Conservation (phyloP, 164 flowering plant species). For the Akebia trifoliata region DNA sequence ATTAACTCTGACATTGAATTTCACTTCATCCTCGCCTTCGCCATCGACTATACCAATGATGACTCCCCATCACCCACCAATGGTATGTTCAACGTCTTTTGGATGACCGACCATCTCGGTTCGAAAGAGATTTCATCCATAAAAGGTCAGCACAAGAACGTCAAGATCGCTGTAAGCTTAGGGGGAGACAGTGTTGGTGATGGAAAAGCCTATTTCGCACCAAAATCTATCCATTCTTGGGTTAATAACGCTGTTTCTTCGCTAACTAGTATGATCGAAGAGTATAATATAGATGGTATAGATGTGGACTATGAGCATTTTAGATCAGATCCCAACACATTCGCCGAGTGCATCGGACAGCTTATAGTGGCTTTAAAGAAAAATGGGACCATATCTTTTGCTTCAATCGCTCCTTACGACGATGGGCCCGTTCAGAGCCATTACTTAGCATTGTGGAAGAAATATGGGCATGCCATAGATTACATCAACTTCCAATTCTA, state of each 20-base stretch:
- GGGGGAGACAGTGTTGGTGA: constrained; percentile 41
- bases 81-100: constrained; percentile 51
- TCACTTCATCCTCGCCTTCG: constrained; percentile 65
- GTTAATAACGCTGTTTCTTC: constrained; percentile 51
- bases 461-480: constrained; percentile 38
- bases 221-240: constrained; percentile 42
- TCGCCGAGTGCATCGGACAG: constrained; percentile 43
- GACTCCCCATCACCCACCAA: constrained; percentile 44
- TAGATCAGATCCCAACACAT: constrained; percentile 25
- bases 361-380: constrained; percentile 29
- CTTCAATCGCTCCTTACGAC: constrained; percentile 47
- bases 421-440: constrained; percentile 34
- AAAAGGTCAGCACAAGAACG: constrained; percentile 35
- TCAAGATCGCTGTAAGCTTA: constrained; percentile 46
- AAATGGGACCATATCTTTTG: constrained; percentile 30
- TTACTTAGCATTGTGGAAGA: constrained; percentile 42
- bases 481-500: constrained; percentile 58
- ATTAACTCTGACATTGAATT: constrained; percentile 39
- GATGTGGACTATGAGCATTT: constrained; percentile 54
- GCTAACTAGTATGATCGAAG: constrained; percentile 34
- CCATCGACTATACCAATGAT: constrained; percentile 46
- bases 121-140: constrained; percentile 38
- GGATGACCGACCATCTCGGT: constrained; percentile 39
- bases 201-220: constrained; percentile 29
- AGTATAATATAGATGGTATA: constrained; percentile 37